Evolutionary conservation across 257 asterid genomes (phyloP).

Genomic region (Eucommia ulmoides): DNA sequence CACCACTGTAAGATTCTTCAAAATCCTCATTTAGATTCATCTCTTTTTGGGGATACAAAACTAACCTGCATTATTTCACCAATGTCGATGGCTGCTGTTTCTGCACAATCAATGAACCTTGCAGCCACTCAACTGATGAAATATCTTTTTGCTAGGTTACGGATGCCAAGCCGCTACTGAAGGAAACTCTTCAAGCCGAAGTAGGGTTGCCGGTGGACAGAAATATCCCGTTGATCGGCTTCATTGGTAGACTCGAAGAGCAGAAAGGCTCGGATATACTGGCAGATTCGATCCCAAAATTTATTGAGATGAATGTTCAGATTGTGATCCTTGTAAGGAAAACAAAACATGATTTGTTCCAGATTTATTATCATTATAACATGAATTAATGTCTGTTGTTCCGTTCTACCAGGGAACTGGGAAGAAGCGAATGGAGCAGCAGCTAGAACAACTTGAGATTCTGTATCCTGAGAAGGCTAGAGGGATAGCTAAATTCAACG

Average conservation of each 20-base stretch:
- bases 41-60: too few species aligned
- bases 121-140: not conserved
- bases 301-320: slow-evolving; percentile 61
- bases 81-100: not conserved
- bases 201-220: slow-evolving; percentile 85
- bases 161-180: slow-evolving; percentile 70
- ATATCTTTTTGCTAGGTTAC: slow-evolving; percentile 41
- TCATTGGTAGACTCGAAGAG: slow-evolving; percentile 66
- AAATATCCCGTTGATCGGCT: slow-evolving; percentile 73
- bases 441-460: slow-evolving; percentile 81
- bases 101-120: not conserved
- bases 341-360: too few species aligned
- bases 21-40: not conserved
- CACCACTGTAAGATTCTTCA: slow-evolving; percentile 41
- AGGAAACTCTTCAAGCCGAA: slow-evolving; percentile 93
- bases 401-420: slow-evolving; percentile 67
- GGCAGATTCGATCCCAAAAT: slow-evolving; percentile 66
- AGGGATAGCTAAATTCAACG: slow-evolving; percentile 84
- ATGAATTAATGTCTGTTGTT: too few species aligned
- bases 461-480: slow-evolving; percentile 79
- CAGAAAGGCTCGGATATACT: slow-evolving; percentile 97
- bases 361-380: too few species aligned
- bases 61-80: too few species aligned
- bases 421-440: slow-evolving; percentile 64
- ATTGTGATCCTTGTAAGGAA: slow-evolving; percentile 77